phyloP scores from a whole-genome alignment of 2,329 filamentous ascomycete genomes.

The Sporothrix phasma region DNA sequence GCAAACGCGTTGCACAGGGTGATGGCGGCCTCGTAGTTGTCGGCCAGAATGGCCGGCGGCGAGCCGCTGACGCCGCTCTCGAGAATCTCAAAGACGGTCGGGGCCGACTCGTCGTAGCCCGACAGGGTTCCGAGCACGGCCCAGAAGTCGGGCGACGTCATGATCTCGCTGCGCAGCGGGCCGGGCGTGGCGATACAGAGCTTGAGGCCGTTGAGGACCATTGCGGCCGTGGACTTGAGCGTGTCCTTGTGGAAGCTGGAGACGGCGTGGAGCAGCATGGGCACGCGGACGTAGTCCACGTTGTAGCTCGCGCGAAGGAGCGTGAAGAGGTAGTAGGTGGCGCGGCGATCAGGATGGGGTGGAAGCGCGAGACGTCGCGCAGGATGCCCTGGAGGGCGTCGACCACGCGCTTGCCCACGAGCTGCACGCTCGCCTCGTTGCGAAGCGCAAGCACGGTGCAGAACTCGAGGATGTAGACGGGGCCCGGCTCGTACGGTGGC shows the following conservation, averaged over 20 bases:
- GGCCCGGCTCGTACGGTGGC: slow-evolving; percentile 69
- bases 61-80: slow-evolving; percentile 63
- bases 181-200: slow-evolving; percentile 70
- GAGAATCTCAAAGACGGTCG: slow-evolving; percentile 77
- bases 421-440: slow-evolving; percentile 60
- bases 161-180: slow-evolving; percentile 79
- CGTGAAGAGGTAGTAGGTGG: slow-evolving; percentile 76
- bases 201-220: slow-evolving; percentile 68
- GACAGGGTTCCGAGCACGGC: slow-evolving; percentile 71
- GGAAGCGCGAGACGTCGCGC: slow-evolving; percentile 66
- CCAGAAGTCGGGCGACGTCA: slow-evolving; percentile 97
- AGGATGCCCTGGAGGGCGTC: slow-evolving; percentile 73
- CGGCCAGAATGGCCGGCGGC: slow-evolving; percentile 78
- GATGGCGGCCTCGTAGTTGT: slow-evolving; percentile 89
- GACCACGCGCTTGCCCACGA: slow-evolving; percentile 69
- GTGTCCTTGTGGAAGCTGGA: slow-evolving; percentile 74
- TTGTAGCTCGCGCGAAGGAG: slow-evolving; percentile 80
- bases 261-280: slow-evolving; percentile 83
- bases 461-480: slow-evolving; percentile 86
- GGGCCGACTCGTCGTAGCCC: slow-evolving; percentile 57
- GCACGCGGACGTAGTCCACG: slow-evolving; percentile 82
- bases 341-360: slow-evolving; percentile 72
- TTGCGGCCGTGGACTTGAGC: slow-evolving; percentile 63
- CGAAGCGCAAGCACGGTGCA: slow-evolving; percentile 72
- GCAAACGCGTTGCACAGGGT: slow-evolving; percentile 82